phyloP scores from a whole-genome alignment of 2,329 filamentous ascomycete genomes.

The Emergomyces pasteurianus region DNA sequence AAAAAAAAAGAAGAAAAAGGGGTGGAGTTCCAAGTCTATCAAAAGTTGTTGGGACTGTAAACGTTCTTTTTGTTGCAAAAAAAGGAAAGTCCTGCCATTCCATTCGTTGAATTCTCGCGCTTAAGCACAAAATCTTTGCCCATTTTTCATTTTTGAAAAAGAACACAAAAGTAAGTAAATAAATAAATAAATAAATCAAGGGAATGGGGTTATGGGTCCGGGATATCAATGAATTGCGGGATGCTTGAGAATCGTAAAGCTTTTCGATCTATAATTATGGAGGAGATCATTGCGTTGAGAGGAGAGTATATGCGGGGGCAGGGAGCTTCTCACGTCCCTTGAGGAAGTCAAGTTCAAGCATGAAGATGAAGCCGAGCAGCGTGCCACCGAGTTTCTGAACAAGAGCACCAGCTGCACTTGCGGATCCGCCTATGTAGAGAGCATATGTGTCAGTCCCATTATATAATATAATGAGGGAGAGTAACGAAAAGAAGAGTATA shows the following conservation, averaged over 20 bases:
- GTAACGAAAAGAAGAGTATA: slow-evolving; percentile 40
- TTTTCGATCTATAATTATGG: neutral
- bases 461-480: too few species aligned
- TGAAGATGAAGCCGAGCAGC: slow-evolving; percentile 85
- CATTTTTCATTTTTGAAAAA: neutral
- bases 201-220: too few species aligned
- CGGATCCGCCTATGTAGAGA: slow-evolving; percentile 64
- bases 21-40: neutral
- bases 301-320: slow-evolving; percentile 69
- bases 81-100: neutral
- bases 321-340: slow-evolving; percentile 84
- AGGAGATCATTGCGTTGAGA: slow-evolving; percentile 37
- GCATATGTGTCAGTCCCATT: too few species aligned
- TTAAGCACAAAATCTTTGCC: neutral
- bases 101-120: neutral
- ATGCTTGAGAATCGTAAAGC: neutral
- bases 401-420: slow-evolving; percentile 73
- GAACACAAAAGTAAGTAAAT: too few species aligned
- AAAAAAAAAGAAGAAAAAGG: neutral
- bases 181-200: too few species aligned
- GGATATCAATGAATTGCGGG: neutral
- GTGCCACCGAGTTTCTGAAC: slow-evolving; percentile 74
- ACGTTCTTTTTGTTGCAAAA: neutral
- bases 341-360: slow-evolving; percentile 88
- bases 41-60: neutral